A percentile compares a stretch with the other conserved stretches of the same genome.
Conservation (phyloP, 306 rosid genomes). For the Quillaja saponaria region DNA sequence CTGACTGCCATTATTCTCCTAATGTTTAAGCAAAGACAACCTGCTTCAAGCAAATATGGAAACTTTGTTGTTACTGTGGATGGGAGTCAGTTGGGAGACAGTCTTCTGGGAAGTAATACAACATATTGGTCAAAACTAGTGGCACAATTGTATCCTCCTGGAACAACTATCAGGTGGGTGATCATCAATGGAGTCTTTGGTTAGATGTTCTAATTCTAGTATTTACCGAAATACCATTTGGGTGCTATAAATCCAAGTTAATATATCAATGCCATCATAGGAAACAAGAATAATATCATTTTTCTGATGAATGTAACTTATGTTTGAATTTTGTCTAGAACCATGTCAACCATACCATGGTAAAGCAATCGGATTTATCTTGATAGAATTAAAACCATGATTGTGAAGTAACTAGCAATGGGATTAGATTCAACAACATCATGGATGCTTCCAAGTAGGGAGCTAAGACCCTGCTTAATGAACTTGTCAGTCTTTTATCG, state of each 20-base stretch:
- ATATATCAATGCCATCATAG: background rate
- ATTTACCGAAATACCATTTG: too few species aligned
- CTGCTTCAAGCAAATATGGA: slow-evolving; percentile 79
- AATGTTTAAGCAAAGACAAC: slow-evolving; percentile 91
- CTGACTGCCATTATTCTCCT: slow-evolving; percentile 44
- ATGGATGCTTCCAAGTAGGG: background rate
- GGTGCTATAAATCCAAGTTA: background rate
- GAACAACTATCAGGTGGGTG: slow-evolving; percentile 64
- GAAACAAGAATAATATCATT: background rate
- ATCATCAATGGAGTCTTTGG: background rate
- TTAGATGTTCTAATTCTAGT: too few species aligned
- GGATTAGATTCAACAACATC: background rate
- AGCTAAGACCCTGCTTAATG: background rate
- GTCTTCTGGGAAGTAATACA: slow-evolving; percentile 41
- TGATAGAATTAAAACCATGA: background rate
- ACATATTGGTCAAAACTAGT: slow-evolving; percentile 77
- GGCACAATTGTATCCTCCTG: slow-evolving; percentile 64
- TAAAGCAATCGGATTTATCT: background rate
- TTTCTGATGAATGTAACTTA: background rate
- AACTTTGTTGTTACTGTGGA: slow-evolving; percentile 51
- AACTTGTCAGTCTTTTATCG: background rate
- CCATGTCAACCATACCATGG: background rate
- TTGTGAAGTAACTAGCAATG: background rate
- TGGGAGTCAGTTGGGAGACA: slow-evolving; percentile 46
- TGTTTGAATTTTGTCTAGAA: background rate